Percentiles rank a stretch among this genome's conserved stretches.
Evolutionary conservation across 2,329 filamentous ascomycete genomes (phyloP).

Genomic region (Pyrenophora graminea): DNA sequence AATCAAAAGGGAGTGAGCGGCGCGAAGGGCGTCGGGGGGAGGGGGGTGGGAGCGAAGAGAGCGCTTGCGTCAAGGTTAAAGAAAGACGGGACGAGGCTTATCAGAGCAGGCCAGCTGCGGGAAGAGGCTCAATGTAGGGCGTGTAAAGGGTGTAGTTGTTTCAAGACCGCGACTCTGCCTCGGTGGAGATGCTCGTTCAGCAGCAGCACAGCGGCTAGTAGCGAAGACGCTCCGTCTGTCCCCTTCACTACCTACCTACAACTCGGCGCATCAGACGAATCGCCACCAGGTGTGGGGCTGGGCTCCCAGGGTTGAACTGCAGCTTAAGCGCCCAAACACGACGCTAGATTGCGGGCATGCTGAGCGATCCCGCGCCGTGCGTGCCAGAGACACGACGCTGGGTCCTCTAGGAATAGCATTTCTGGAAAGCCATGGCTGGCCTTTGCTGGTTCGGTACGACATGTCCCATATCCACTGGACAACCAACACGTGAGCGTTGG

Average conservation of each 20-base stretch:
- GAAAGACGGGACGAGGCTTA: slow-evolving; percentile 19
- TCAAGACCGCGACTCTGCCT: slow-evolving; percentile 18
- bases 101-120: slow-evolving; percentile 32
- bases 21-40: slow-evolving; percentile 26
- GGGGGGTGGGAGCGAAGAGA: slow-evolving; percentile 21
- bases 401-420: slow-evolving; percentile 7
- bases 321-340: slow-evolving; percentile 21
- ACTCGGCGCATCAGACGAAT: slow-evolving; percentile 17
- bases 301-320: slow-evolving; percentile 15
- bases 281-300: neutral
- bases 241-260: slow-evolving; percentile 7
- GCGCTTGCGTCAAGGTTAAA: slow-evolving; percentile 19
- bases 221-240: slow-evolving; percentile 15
- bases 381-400: slow-evolving; percentile 21
- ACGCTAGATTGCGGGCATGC: slow-evolving; percentile 10
- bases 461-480: too few relatives aligned
- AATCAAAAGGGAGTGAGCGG: slow-evolving; percentile 27
- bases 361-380: slow-evolving; percentile 15
- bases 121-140: slow-evolving; percentile 15
- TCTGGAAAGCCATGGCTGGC: neutral
- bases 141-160: slow-evolving; percentile 19
- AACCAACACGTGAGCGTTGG: too few relatives aligned
- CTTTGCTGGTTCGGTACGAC: neutral
- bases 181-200: slow-evolving; percentile 10
- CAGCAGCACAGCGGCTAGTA: slow-evolving; percentile 6